Conservation (phyloP, 2,329 filamentous ascomycete species). For the Plectosphaerella sp. region DNA sequence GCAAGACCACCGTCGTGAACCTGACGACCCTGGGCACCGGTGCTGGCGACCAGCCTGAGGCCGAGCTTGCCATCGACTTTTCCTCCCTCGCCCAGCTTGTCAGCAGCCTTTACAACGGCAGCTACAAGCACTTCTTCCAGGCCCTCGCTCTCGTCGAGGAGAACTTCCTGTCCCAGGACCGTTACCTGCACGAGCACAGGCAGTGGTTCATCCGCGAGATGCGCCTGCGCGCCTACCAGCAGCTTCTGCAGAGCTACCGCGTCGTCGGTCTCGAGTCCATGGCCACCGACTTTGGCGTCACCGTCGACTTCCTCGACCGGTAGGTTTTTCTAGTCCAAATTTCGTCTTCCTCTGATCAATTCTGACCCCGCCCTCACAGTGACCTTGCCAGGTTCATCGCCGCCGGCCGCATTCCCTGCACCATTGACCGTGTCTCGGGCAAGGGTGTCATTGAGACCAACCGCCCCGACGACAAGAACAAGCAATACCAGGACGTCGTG, state of each 20-base stretch:
- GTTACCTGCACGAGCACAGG: constrained; percentile 93
- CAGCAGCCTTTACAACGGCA: constrained; percentile 85
- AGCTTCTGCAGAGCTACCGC: constrained; percentile 94
- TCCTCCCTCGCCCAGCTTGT: constrained; percentile 82
- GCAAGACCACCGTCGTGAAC: constrained; percentile 67
- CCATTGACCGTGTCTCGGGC: constrained; percentile 93
- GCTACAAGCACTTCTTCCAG: constrained; percentile 91
- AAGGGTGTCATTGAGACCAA: constrained; percentile 98
- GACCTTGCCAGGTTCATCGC: constrained; percentile 97
- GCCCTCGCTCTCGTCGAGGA: constrained; percentile 88
- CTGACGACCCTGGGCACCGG: constrained; percentile 75
- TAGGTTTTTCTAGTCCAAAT: constrained; percentile 42
- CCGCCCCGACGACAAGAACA: constrained; percentile 97
- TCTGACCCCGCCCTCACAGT: constrained; percentile 37
- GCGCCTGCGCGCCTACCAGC: constrained; percentile 92
- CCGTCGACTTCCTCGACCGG: constrained; percentile 93
- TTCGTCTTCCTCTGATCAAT: neutral
- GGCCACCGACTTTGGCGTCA: constrained; percentile 95
- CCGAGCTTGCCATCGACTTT: constrained; percentile 84
- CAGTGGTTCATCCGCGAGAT: constrained; percentile 98
- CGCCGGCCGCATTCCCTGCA: constrained; percentile 88
- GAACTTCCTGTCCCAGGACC: constrained; percentile 88
- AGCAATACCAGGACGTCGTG: constrained; percentile 97
- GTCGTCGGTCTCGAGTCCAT: constrained; percentile 96
- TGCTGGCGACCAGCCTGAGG: constrained; percentile 62